These are phyloP conservation scores for Verticillium isaacii DNA, from an alignment of 2,329 filamentous ascomycete species.

Conservation along the genomic window DNA sequence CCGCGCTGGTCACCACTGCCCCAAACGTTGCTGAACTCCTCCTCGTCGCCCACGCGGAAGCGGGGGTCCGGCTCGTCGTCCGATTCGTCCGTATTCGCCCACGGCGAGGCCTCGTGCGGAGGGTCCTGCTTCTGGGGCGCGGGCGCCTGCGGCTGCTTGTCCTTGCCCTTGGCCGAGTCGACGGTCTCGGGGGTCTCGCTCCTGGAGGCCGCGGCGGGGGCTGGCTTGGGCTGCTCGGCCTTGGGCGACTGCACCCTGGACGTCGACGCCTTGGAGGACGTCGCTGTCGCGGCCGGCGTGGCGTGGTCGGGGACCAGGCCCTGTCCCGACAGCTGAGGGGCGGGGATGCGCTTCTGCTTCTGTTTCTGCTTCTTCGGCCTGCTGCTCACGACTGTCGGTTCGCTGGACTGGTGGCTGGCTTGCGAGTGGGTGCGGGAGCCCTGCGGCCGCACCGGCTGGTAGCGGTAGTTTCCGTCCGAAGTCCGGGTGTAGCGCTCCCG, in stretches of 20 bases:
- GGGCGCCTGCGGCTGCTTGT: background rate
- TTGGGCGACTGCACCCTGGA: background rate
- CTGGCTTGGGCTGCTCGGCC: background rate
- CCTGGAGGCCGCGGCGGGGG: background rate
- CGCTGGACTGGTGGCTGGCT: constrained; percentile 1
- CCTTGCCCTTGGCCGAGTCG: background rate
- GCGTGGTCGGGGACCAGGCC: background rate
- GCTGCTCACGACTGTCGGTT: constrained; percentile 7
- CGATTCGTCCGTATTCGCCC: constrained; percentile 10
- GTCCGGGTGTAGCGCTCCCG: constrained; percentile 55
- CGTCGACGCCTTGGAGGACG: background rate
- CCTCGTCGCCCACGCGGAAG: constrained; percentile 25
- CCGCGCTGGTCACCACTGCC: constrained; percentile 11
- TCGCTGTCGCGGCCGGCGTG: background rate
- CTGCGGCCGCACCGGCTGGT: background rate
- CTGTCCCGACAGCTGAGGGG: background rate
- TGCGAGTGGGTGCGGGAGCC: background rate
- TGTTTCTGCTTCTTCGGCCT: constrained; percentile 11
- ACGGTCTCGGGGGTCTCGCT: background rate
- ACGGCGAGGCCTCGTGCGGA: constrained; percentile 7
- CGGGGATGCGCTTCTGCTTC: constrained; percentile 15
- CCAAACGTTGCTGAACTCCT: constrained; percentile 45
- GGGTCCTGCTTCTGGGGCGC: background rate
- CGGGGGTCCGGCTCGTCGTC: constrained; percentile 7
- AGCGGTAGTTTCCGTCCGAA: constrained; percentile 4